These are phyloP conservation scores for Xylariaceae sp. DNA, from an alignment of 2,329 filamentous ascomycete species.

Conservation along the genomic window DNA sequence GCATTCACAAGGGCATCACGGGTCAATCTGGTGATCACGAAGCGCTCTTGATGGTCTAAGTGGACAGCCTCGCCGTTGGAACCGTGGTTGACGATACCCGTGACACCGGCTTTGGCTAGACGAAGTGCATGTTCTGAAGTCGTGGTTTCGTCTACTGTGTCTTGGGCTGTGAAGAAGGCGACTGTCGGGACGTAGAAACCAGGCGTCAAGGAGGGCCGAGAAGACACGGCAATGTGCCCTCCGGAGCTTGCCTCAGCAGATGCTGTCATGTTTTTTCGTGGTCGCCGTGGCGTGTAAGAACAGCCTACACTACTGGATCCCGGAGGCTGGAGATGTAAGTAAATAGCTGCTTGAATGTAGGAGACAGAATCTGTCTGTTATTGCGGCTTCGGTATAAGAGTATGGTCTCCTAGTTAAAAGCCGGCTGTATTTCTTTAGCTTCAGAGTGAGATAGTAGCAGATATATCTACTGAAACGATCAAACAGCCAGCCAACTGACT, in stretches of 20 bases:
- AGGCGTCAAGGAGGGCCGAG: constrained; percentile 32
- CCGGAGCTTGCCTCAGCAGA: constrained; percentile 11
- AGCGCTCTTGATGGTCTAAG: constrained; percentile 67
- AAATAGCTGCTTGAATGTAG: too few relatives aligned
- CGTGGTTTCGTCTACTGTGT: constrained; percentile 55
- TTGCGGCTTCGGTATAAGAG: too few relatives aligned
- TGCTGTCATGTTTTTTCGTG: constrained; percentile 10
- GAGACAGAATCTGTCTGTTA: too few relatives aligned
- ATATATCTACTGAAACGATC: neutral
- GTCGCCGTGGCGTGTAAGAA: neutral
- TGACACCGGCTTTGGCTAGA: constrained; percentile 31
- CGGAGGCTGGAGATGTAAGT: too few relatives aligned
- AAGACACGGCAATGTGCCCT: neutral
- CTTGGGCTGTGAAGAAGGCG: constrained; percentile 57
- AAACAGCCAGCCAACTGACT: constrained; percentile 1
- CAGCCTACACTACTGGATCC: too few relatives aligned
- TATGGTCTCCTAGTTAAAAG: neutral
- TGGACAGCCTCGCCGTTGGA: constrained; percentile 78
- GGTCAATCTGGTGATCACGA: constrained; percentile 64
- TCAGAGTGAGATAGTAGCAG: too few relatives aligned
- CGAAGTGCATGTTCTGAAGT: constrained; percentile 51
- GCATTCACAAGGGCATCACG: constrained; percentile 62
- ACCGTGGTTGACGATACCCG: constrained; percentile 68
- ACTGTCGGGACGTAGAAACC: constrained; percentile 61
- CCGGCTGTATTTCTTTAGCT: too few relatives aligned